phyloP scores from a whole-genome alignment of 2,329 filamentous ascomycete species.

The Tolypocladium inflatum region DNA sequence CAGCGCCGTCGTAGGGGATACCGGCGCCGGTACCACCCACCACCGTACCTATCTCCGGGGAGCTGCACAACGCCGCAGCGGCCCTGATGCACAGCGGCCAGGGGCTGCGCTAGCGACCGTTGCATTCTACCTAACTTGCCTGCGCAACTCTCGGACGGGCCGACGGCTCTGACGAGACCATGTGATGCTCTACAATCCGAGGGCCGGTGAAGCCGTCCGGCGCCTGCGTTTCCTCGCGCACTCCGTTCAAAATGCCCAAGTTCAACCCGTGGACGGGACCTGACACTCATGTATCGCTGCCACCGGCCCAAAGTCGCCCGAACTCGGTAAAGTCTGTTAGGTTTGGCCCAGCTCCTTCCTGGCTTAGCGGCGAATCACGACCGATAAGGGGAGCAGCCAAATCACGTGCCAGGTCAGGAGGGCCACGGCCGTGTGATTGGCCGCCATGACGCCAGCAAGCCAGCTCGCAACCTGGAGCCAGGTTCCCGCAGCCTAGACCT shows the following conservation, averaged over 20 bases:
- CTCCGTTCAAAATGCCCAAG: neutral
- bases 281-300: neutral
- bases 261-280: neutral
- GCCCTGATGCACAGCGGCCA: neutral
- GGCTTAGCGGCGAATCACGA: neutral
- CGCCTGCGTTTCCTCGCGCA: neutral
- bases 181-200: neutral
- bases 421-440: slow-evolving; percentile 1
- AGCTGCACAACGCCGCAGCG: neutral
- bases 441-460: slow-evolving; percentile 4
- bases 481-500: neutral
- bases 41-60: neutral
- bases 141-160: neutral
- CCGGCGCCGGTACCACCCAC: neutral
- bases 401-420: slow-evolving; percentile 5
- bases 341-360: neutral
- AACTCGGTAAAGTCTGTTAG: neutral
- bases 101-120: neutral
- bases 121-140: neutral
- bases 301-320: neutral
- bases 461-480: slow-evolving; percentile 1
- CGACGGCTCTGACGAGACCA: neutral
- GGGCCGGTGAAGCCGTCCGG: neutral
- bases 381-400: neutral
- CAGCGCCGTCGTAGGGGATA: neutral